These are phyloP conservation scores for Gynochthodes officinalis DNA, from an alignment of 257 asterid species.

Conservation along the genomic window DNA sequence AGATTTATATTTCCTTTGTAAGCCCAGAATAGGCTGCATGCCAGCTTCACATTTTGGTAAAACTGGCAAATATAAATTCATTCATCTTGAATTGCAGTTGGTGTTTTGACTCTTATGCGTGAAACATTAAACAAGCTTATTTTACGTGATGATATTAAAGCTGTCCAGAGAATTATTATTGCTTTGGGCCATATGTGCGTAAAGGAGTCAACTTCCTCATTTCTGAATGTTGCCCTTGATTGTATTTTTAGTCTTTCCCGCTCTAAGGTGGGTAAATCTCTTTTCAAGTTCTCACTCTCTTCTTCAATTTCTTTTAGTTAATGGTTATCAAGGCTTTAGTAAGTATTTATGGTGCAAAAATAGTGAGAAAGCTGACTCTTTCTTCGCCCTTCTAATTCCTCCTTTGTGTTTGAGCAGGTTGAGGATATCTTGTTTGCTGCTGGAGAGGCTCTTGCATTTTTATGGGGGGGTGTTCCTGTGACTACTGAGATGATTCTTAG, in stretches of 20 bases:
- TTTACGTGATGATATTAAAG: slow-evolving; percentile 79
- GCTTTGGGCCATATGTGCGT: slow-evolving; percentile 90
- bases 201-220: slow-evolving; percentile 61
- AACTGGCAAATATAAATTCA: background rate
- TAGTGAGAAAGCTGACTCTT: slow-evolving; percentile 4
- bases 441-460: slow-evolving; percentile 96
- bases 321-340: slow-evolving; percentile 4
- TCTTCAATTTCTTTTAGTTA: slow-evolving; percentile 7
- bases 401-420: slow-evolving; percentile 46
- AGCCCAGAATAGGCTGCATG: slow-evolving; percentile 1
- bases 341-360: slow-evolving; percentile 14
- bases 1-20: slow-evolving; percentile 18
- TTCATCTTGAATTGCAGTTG: slow-evolving; percentile 44
- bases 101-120: slow-evolving; percentile 54
- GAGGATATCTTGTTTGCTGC: slow-evolving; percentile 97
- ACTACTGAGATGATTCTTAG: slow-evolving; percentile 74
- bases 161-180: slow-evolving; percentile 73
- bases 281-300: background rate
- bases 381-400: background rate
- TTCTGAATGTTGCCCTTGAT: slow-evolving; percentile 69
- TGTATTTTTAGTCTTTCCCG: slow-evolving; percentile 83
- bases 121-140: slow-evolving; percentile 73
- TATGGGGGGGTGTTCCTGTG: slow-evolving; percentile 98
- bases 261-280: slow-evolving; percentile 69
- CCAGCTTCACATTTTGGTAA: background rate